These are phyloP conservation scores for Blastocystis sp. DNA, from an alignment of 352 stramenopile genomes.

Conservation along the genomic window DNA sequence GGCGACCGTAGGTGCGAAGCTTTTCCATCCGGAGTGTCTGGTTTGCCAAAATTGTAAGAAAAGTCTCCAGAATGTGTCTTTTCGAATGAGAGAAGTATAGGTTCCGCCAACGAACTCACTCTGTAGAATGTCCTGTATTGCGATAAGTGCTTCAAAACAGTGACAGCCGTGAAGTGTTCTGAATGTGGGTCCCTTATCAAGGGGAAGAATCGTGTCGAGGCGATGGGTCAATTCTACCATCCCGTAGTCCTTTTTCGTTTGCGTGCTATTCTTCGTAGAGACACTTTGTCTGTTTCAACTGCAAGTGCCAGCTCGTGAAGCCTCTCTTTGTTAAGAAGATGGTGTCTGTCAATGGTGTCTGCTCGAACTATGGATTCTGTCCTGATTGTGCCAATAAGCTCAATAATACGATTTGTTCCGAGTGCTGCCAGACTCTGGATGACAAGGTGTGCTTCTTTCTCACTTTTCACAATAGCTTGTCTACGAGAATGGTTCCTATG, in stretches of 20 bases:
- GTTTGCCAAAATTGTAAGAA: conserved; percentile 18
- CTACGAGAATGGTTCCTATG: background rate
- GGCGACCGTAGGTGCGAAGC: background rate
- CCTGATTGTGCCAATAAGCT: background rate
- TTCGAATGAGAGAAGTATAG: conserved; percentile 32
- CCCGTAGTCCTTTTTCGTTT: background rate
- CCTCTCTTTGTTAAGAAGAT: background rate
- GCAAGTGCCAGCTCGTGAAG: background rate
- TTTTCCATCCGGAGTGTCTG: conserved; percentile 35
- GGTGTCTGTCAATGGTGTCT: background rate
- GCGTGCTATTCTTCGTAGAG: background rate
- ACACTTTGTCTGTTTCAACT: conserved; percentile 38
- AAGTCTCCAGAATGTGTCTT: background rate
- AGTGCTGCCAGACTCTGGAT: background rate
- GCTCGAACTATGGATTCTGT: background rate
- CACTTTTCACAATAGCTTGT: background rate
- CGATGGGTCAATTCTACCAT: conserved; percentile 35
- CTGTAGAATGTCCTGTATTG: conserved; percentile 28
- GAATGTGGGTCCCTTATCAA: background rate
- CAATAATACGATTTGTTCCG: background rate
- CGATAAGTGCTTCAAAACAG: conserved; percentile 23
- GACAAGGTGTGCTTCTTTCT: background rate
- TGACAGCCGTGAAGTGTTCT: background rate
- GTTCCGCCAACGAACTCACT: background rate
- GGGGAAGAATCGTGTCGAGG: background rate